Base-by-base conservation (phyloP, 495 filamentous ascomycete species). In the Apodospora peruviana region DNA sequence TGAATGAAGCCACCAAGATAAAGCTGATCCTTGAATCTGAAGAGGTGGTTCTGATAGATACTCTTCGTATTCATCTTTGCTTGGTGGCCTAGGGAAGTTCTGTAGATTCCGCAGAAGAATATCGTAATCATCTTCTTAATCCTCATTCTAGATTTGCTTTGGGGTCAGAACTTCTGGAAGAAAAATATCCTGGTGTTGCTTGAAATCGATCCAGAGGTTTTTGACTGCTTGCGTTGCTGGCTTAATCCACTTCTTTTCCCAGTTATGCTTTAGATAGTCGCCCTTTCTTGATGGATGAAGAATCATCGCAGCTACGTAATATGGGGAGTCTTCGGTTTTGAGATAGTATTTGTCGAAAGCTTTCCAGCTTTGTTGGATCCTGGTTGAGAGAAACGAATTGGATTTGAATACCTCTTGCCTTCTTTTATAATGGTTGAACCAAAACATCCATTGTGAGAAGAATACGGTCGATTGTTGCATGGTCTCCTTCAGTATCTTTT, bases 281-380 rank as follows among this genome's bases (percentile, higher is more conserved):
- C 40, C 24, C 14, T 43, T 43, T 25, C 40, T 23, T 43, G 22
- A 43, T 23, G 19, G 40, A 27, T 43, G 20, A 8, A 43, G 14
- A 0, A 43, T 0, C n/a, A 43, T 43, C 1, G 19, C 20, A 43
- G 40, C 20, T 1, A 43, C 2, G 10, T 25, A 43, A 25, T 43
- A 43, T 43, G 18, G 40, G 2, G 20, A 43, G 14, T 43, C 40
- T 10, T 43, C 19, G 7, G 40, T 25, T 16, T 43, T 43, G 19
- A 43, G 40, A 43, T 43, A 25, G 10, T 43, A 43, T 43, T 43
- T 43, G 19, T 43, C 19, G 19, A 43, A 43, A 27, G 40, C 14
- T 11, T 25, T 27, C 40, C 40, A 43, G 40, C 40, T 43, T 27
- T 43, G 2, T 24, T 43, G 14, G 23, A 43, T 43, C 40, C 40